Evolutionary conservation across 768 basidiomycete species (phyloP).

Genomic region (Clavaria fumosa): DNA sequence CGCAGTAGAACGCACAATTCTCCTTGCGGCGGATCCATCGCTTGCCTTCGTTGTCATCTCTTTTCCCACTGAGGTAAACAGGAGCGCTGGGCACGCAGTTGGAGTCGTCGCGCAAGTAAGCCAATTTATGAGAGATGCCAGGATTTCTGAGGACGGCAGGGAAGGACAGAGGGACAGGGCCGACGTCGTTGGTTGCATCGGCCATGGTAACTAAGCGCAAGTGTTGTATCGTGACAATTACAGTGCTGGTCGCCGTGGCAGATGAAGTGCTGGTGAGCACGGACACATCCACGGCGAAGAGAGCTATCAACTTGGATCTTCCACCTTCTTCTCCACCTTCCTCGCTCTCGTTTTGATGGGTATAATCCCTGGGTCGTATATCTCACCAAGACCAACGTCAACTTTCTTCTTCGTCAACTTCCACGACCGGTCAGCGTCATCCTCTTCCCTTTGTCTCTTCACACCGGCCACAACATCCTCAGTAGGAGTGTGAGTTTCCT

Average conservation of each 20-base stretch:
- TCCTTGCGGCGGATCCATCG: constrained; percentile 64
- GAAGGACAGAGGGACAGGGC: too few relatives aligned
- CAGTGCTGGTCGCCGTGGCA: too few relatives aligned
- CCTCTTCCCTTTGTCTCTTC: too few relatives aligned
- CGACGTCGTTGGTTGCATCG: too few relatives aligned
- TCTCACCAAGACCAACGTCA: constrained; percentile 49
- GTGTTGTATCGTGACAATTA: too few relatives aligned
- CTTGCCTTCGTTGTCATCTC: constrained; percentile 60
- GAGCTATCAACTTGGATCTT: too few relatives aligned
- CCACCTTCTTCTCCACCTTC: constrained; percentile 12
- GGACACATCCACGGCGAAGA: too few relatives aligned
- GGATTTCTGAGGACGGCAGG: constrained; percentile 53
- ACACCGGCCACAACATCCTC: constrained; percentile 23
- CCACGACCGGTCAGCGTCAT: constrained; percentile 39
- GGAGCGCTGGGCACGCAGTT: constrained; percentile 6
- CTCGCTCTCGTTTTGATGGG: constrained; percentile 50
- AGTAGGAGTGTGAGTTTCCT: constrained; percentile 19
- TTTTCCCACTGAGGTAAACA: constrained; percentile 23
- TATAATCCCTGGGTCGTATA: constrained; percentile 68
- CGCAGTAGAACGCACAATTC: constrained; percentile 36
- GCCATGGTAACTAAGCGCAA: too few relatives aligned
- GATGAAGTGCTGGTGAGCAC: too few relatives aligned
- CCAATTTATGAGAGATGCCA: constrained; percentile 34
- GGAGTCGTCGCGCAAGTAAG: constrained; percentile 26
- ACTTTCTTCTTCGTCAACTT: constrained; percentile 54